phyloP scores from a whole-genome alignment of 1,139 yeast species.

The Blastobotrys elegans region DNA sequence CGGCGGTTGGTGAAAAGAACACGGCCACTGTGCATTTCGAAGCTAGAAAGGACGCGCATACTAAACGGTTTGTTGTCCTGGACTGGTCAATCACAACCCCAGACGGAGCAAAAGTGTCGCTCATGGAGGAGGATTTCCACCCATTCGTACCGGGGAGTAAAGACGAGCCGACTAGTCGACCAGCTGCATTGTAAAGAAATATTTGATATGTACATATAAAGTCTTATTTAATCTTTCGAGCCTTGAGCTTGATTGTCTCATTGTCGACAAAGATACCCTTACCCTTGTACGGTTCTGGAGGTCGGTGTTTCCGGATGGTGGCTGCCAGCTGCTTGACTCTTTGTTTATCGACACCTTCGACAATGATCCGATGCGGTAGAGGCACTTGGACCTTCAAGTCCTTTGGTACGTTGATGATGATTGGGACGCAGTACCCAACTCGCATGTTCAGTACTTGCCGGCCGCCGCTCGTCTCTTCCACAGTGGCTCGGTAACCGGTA shows the following conservation, averaged over 20 bases:
- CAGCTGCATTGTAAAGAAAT: conserved; percentile 1
- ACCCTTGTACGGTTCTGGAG: conserved; percentile 98
- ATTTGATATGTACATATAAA: not conserved
- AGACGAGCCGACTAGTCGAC: conserved; percentile 31
- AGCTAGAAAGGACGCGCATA: conserved; percentile 30
- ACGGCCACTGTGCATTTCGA: conserved; percentile 35
- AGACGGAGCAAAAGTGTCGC: conserved; percentile 26
- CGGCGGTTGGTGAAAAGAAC: conserved; percentile 53
- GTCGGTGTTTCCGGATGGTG: conserved; percentile 74
- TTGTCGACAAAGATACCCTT: conserved; percentile 91
- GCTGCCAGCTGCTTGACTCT: conserved; percentile 88
- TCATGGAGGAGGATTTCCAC: conserved; percentile 34
- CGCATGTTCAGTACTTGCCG: conserved; percentile 63
- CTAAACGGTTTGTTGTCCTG: conserved; percentile 30
- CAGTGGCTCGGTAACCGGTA: conserved; percentile 88
- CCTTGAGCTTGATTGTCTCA: conserved; percentile 86
- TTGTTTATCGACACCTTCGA: conserved; percentile 87
- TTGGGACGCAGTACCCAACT: conserved; percentile 78
- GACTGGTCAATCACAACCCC: conserved; percentile 35
- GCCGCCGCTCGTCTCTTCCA: conserved; percentile 51
- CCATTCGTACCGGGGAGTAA: conserved; percentile 35
- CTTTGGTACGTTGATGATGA: conserved; percentile 60
- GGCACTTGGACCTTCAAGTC: conserved; percentile 75
- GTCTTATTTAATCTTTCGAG: conserved; percentile 80
- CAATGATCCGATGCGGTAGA: conserved; percentile 76